phyloP scores from a whole-genome alignment of 2,329 filamentous ascomycete species.

The Penicillium sp. region DNA sequence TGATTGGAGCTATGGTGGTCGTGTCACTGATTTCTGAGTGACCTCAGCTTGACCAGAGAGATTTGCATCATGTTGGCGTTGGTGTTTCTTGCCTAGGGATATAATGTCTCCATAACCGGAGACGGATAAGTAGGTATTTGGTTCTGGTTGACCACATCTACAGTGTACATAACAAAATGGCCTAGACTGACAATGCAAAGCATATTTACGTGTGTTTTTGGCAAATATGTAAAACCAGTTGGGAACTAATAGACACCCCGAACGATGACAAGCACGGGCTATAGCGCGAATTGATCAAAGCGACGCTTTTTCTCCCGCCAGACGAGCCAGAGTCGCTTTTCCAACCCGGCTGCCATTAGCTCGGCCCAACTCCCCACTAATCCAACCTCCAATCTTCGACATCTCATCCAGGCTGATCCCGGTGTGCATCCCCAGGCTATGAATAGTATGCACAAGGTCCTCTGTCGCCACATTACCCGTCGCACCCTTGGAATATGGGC shows the following conservation, averaged over 20 bases:
- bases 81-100: constrained; percentile 8
- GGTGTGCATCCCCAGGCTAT: constrained; percentile 61
- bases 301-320: constrained; percentile 23
- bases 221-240: neutral
- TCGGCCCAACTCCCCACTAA: constrained; percentile 54
- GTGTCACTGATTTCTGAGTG: constrained; percentile 81
- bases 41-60: neutral
- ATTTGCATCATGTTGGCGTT: constrained; percentile 28
- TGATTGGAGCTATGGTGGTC: constrained; percentile 91
- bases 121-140: neutral
- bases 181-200: neutral
- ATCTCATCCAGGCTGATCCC: constrained; percentile 58
- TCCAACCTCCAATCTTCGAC: constrained; percentile 58
- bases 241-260: neutral
- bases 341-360: constrained; percentile 55
- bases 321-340: constrained; percentile 50
- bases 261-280: neutral
- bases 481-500: constrained; percentile 64
- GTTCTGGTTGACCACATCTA: neutral
- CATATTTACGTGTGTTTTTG: neutral
- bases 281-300: neutral
- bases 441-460: constrained; percentile 61
- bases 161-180: constrained; percentile 6
- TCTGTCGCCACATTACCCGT: constrained; percentile 67
- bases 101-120: neutral